Evolutionary conservation across 2,329 filamentous ascomycete species (phyloP), one percentile per base, ranked within the genome.

Genomic region (Mycosphaerella sp.): DNA sequence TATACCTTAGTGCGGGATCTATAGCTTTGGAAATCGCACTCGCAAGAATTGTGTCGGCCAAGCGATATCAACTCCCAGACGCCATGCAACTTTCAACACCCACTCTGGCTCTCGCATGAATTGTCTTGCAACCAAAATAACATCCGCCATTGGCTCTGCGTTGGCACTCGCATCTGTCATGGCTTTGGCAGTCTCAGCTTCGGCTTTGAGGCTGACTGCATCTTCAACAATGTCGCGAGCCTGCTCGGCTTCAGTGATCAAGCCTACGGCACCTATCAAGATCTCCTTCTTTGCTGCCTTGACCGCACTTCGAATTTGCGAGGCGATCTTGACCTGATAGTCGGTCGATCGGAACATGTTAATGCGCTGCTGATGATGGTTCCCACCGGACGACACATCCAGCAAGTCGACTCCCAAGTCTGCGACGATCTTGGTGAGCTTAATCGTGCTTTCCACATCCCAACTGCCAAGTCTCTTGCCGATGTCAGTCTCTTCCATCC

Each of bases 361-460:
- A 59, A 78, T 71, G 7, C 65, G 72, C 48, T 69, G 66, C 63
- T 80, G 71, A 32, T 74, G 69, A 65, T 82, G 79, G 64, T 87
- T 86, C 34, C 87, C 90, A 30, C 82, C 87, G 1, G 82, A 84
- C 60, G 83, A 88, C 49, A 94, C 81, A 67, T 96, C 90, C 14
- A 95, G 75, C n/a, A 95, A 73, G 67, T 96, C 90, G 39, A 95
- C 78, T 27, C 89, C 90, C 9, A 79, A 74, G 0, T 77, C 79
- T 0, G 86, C 84, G 0, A 95, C 77, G n/a, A 85, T 73, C 66
- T 75, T 66, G 0, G 86, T 81, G 1, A 93, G 75, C 40, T 73
- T 71, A 21, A 82, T 74, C 0, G 80, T 82, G 48, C 89, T 77
- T 10, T 81, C 76, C 1, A 82, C 60, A 0, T 77, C 84, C 87